phyloP scores from a whole-genome alignment of 2,329 filamentous ascomycete genomes.

The Amauroascus niger region DNA sequence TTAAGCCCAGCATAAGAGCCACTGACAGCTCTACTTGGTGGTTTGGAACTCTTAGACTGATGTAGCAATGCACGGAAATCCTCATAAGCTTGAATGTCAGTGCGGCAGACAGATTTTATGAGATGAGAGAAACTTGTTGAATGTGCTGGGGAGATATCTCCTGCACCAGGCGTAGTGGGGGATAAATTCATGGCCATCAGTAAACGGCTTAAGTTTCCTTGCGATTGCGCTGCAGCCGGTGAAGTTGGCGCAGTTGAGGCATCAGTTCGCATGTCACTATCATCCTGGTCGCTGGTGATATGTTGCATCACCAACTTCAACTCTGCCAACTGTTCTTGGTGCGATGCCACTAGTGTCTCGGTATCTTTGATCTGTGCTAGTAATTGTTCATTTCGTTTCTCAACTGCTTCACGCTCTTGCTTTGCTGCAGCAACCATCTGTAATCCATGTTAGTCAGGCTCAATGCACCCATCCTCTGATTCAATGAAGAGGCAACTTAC shows the following conservation, averaged over 20 bases:
- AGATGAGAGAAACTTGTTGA: slow-evolving; percentile 71
- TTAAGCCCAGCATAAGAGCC: slow-evolving; percentile 59
- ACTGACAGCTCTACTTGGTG: slow-evolving; percentile 59
- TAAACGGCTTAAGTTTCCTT: slow-evolving; percentile 42
- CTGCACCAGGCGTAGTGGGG: slow-evolving; percentile 39
- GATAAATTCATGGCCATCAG: slow-evolving; percentile 53
- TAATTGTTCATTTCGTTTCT: slow-evolving; percentile 80
- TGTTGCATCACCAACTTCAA: slow-evolving; percentile 88
- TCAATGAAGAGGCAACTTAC: slow-evolving; percentile 35
- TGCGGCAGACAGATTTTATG: slow-evolving; percentile 71
- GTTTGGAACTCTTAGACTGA: slow-evolving; percentile 53
- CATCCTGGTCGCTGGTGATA: slow-evolving; percentile 60
- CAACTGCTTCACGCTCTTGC: slow-evolving; percentile 67
- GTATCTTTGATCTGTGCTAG: slow-evolving; percentile 77
- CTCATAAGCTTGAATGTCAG: slow-evolving; percentile 68
- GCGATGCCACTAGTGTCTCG: slow-evolving; percentile 72
- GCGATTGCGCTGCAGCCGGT: slow-evolving; percentile 52
- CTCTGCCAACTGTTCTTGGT: slow-evolving; percentile 86
- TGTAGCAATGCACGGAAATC: slow-evolving; percentile 74
- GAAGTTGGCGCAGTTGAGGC: slow-evolving; percentile 64
- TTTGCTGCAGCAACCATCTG: slow-evolving; percentile 88
- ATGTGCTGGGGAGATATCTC: slow-evolving; percentile 51
- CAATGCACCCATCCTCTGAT: background rate
- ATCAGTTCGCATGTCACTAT: slow-evolving; percentile 59
- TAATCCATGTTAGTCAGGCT: slow-evolving; percentile 10